Evolutionary conservation across 1,284 basidiomycete species (phyloP).

Genomic region (Schizophyllum amplum): DNA sequence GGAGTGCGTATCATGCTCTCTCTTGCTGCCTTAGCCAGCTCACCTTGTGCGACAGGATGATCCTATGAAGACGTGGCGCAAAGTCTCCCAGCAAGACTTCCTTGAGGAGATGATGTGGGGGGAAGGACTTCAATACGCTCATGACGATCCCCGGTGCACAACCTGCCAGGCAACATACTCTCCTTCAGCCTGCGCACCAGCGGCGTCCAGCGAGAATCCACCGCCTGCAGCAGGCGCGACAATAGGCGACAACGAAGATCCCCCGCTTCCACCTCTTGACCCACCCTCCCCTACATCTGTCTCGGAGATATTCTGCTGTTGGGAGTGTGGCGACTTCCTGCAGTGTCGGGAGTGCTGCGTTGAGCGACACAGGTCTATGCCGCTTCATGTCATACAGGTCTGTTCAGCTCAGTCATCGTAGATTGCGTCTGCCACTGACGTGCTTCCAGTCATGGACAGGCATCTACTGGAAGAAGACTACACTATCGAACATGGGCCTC

Average conservation of each 20-base stretch:
- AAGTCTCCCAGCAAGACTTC: neutral
- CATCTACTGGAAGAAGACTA: neutral
- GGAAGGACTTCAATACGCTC: neutral
- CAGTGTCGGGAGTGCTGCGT: slow-evolving; percentile 13
- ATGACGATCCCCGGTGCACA: neutral
- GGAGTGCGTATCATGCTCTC: neutral
- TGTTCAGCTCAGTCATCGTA: neutral
- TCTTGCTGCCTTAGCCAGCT: too few species aligned
- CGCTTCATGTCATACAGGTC: slow-evolving; percentile 15
- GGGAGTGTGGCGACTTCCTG: slow-evolving; percentile 4
- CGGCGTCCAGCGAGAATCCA: too few species aligned
- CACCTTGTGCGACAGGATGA: too few species aligned
- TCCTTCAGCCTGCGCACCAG: too few species aligned
- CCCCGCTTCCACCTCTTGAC: neutral
- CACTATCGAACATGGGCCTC: slow-evolving; percentile 11
- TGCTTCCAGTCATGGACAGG: slow-evolving; percentile 1
- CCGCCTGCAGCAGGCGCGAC: too few species aligned
- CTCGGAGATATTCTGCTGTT: slow-evolving; percentile 1
- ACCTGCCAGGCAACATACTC: neutral
- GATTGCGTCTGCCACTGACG: too few species aligned
- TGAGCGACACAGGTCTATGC: slow-evolving; percentile 7
- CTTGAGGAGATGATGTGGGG: neutral
- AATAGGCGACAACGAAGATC: neutral
- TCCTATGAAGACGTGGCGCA: neutral
- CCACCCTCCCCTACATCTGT: neutral